Base-by-base conservation (phyloP, 1,284 basidiomycete genomes). In the Earliella scabrosa region DNA sequence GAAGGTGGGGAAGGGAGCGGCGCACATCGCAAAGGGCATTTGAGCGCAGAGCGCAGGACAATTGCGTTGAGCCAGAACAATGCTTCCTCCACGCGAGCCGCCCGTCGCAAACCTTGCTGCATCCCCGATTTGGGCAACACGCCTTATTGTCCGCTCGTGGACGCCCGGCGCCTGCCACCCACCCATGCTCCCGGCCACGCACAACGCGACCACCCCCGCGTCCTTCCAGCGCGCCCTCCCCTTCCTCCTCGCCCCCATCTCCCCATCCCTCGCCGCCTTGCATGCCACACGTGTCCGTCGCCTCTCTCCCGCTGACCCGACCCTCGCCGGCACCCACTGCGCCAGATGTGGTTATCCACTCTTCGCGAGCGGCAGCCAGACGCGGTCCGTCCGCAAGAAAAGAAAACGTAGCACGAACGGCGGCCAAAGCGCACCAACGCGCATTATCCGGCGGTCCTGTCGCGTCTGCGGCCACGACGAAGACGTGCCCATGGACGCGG, bases 191-290 rank as follows among this genome's bases (percentile, higher is more conserved):
- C 45, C 57, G 20, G 32, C 59, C 35, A 38, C 54, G 38, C 47
- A 46, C 50, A 56, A 50, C 47, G 44, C 58, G 40, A 52, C 76
- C 20, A 80, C 83, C n/a, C n/a, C n/a, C 5, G 55, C 72, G 52
- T 78, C 73, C 59, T 88, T 83, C 63, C 79, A 77, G 60, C 68
- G 74, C 35, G 71, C 77, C 23, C 63, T 88, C 16, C 75, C 86
- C 13, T 73, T 71, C 58, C 65, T 73, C 18, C 69, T 88, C 46
- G 73, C 82, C 27, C 59, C 78, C 7, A 62, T 81, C 38, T 83
- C 85, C 7, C 77, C 83, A 6, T 49, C 75, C 36, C 79, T 90
- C 39, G 79, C 88, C 16, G 85, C 87, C 39, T 73, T 87, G 27
- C 86, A 89, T 65, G 70, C 77, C 0, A 63, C 72, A n/a, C 77